Evolutionary conservation across 345 rosid genomes (phyloP).

Genomic region (Boechera retrofracta): DNA sequence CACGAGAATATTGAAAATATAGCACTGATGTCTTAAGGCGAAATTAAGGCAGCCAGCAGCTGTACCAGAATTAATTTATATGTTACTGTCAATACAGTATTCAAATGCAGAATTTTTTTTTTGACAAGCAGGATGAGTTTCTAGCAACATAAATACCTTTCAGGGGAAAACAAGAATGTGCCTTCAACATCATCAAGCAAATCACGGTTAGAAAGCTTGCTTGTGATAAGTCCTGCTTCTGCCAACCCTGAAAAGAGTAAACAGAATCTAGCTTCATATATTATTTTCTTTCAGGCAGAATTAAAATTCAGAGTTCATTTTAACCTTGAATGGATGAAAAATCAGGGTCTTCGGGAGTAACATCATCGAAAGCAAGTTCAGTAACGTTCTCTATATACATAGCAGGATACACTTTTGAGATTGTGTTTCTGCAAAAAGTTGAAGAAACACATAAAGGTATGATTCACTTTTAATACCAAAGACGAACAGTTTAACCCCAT

Average conservation of each 20-base stretch:
- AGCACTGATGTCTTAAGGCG: not conserved
- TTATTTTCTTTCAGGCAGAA: not conserved
- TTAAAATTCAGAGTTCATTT: constrained; percentile 14
- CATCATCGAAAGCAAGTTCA: constrained; percentile 89
- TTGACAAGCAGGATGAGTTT: constrained; percentile 10
- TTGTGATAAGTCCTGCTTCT: constrained; percentile 95
- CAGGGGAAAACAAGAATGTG: constrained; percentile 76
- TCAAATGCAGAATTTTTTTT: not conserved
- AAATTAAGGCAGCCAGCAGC: not conserved
- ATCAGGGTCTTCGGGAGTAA: constrained; percentile 88
- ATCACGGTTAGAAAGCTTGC: constrained; percentile 88
- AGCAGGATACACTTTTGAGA: constrained; percentile 94
- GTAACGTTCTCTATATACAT: constrained; percentile 91
- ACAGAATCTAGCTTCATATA: constrained; percentile 31
- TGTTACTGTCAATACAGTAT: not conserved
- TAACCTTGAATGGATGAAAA: constrained; percentile 94
- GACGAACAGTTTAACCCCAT: constrained; percentile 24
- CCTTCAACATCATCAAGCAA: constrained; percentile 60
- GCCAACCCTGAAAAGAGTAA: constrained; percentile 81
- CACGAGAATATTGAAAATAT: constrained; percentile 13
- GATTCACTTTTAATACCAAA: constrained; percentile 10
- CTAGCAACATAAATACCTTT: constrained; percentile 56
- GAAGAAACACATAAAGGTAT: constrained; percentile 4
- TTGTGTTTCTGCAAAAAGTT: constrained; percentile 60
- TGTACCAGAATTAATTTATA: not conserved